Percentiles rank a stretch among this genome's conserved stretches.
Evolutionary conservation across 495 filamentous ascomycete genomes (phyloP).

Genomic region (Hypoxylon fuscum): DNA sequence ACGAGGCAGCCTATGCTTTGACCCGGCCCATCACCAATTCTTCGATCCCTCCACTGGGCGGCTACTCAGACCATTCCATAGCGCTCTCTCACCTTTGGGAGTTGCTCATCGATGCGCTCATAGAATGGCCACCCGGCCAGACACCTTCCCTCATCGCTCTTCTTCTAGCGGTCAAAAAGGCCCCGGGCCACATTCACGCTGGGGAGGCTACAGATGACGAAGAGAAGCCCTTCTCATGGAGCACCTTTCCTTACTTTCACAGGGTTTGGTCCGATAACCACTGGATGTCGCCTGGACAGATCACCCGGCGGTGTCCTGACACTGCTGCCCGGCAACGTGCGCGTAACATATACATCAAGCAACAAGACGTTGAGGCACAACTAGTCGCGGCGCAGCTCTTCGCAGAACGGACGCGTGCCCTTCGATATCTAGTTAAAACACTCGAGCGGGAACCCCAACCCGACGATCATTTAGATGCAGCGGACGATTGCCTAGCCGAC

Average conservation of each 20-base stretch:
- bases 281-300: background rate
- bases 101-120: background rate
- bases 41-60: background rate
- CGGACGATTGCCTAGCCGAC: background rate
- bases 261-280: conserved; percentile 1
- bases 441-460: background rate
- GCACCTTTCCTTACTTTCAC: background rate
- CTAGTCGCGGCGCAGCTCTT: background rate
- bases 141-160: background rate
- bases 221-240: background rate
- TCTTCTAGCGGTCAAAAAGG: background rate
- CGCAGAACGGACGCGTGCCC: background rate
- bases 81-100: background rate
- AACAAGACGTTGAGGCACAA: background rate
- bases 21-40: background rate
- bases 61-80: background rate
- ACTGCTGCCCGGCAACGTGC: background rate
- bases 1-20: background rate
- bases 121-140: background rate
- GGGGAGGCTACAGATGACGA: background rate
- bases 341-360: background rate
- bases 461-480: background rate
- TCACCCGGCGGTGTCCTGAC: background rate
- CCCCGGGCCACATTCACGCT: background rate
- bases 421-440: background rate